Conservation (phyloP, 192 early-diverging fungal genomes). For the Geosiphon pyriformis region DNA sequence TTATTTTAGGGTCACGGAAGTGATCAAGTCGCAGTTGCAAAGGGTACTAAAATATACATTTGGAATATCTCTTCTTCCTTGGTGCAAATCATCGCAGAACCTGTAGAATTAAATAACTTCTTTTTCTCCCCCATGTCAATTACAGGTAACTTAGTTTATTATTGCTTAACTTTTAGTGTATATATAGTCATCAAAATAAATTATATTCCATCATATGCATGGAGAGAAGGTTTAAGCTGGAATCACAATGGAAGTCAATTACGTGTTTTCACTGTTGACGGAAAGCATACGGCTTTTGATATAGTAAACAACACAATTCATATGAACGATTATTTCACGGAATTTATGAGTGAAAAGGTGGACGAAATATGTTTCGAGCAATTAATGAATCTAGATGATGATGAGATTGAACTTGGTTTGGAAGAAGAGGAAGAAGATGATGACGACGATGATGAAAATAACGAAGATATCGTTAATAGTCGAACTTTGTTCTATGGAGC, state of each 20-base stretch:
- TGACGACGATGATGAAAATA: too few relatives aligned
- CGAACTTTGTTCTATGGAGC: not conserved
- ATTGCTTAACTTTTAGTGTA: not conserved
- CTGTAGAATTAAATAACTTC: not conserved
- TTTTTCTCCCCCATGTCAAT: not conserved
- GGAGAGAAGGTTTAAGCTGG: not conserved
- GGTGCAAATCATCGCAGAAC: not conserved
- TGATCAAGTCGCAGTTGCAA: not conserved
- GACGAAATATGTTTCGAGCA: not conserved
- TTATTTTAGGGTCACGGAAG: not conserved
- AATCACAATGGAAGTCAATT: constrained; percentile 3
- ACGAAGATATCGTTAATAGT: not conserved
- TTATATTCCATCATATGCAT: not conserved
- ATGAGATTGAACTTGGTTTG: too few relatives aligned
- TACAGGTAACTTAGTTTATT: not conserved
- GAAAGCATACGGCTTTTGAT: not conserved
- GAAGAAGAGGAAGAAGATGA: constrained; percentile 1
- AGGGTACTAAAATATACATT: not conserved
- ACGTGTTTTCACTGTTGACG: not conserved
- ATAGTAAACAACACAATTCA: not conserved
- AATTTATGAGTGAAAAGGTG: not conserved
- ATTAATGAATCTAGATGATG: not conserved
- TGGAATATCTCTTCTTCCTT: not conserved
- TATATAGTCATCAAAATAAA: not conserved
- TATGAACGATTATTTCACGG: not conserved